Evolutionary conservation across 306 rosid species (phyloP).

Genomic region (Luffa aegyptiaca): DNA sequence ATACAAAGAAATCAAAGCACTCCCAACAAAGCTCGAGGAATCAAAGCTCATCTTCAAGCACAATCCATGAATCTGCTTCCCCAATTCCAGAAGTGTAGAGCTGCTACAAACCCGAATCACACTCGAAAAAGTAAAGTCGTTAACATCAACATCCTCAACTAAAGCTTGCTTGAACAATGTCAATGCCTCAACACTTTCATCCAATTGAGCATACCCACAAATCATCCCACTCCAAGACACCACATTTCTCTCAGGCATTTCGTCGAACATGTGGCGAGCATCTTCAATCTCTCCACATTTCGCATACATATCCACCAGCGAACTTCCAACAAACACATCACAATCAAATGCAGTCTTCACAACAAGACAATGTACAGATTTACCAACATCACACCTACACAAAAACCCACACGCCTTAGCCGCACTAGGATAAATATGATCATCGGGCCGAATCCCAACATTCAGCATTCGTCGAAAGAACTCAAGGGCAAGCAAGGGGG

Average conservation of each 20-base stretch:
- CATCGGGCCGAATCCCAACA: conserved; percentile 35
- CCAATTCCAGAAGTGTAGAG: conserved; percentile 60
- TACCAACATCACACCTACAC: conserved; percentile 28
- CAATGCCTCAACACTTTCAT: conserved; percentile 59
- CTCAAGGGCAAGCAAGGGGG: conserved; percentile 40
- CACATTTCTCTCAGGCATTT: conserved; percentile 64
- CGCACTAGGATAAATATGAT: conserved; percentile 62
- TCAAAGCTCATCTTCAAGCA: conserved; percentile 65
- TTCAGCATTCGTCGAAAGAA: conserved; percentile 58
- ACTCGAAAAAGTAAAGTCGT: conserved; percentile 75
- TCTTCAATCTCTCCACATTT: conserved; percentile 37
- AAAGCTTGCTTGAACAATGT: conserved; percentile 47
- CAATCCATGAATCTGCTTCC: conserved; percentile 59
- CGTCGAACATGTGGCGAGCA: conserved; percentile 53
- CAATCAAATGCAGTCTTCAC: conserved; percentile 39
- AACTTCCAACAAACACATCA: conserved; percentile 67
- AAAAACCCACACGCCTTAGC: conserved; percentile 55
- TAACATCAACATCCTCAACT: conserved; percentile 32
- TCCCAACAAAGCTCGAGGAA: conserved; percentile 68
- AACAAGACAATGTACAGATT: conserved; percentile 36
- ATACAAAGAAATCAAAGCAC: conserved; percentile 62
- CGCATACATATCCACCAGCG: conserved; percentile 56
- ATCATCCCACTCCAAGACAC: conserved; percentile 89
- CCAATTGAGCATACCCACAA: conserved; percentile 54
- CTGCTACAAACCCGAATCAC: conserved; percentile 59